Base-by-base conservation (phyloP, 768 basidiomycete genomes). In the Clathrus columnatus region DNA sequence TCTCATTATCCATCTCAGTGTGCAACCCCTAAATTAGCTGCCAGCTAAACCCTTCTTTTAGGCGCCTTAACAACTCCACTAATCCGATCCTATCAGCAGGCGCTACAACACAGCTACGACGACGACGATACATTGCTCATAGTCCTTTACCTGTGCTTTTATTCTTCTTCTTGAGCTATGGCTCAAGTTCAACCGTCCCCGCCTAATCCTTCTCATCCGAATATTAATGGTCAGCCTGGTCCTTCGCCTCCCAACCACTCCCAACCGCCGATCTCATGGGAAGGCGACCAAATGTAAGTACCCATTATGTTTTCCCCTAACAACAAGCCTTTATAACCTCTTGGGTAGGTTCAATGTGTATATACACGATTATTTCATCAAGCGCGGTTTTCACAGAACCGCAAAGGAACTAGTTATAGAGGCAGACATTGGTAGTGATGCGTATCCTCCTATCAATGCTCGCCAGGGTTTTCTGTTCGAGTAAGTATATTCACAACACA, bases 401-500 rank as follows among this genome's bases (percentile, higher is more conserved):
- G 87, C 87, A 10, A 72, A 68, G 29, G 81, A 87, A 63, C 78
- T 91, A 44, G 69, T 80, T 61, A 42, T 44, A 14, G 88, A 91
- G 64, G 87, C 87, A 0, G 82, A 84, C 0, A 77, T 89, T 27
- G 68, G 80, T 0, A 63, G 70, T 2, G 82, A 86, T 52, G 73
- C 84, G 1, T 68, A 72, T 1, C 88, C 88, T 0, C 88, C 88
- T 57, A 91, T 91, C 68, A 83, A 90, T 65, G 88, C 88, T 20
- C 80, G 80, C 55, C 87, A 91, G 67, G 88, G 88, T 51, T 75
- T 91, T 59, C 73, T 91, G 42, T 91, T 88, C 71, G 88, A 91
- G 86, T 88, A 63, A 50, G 85, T 74, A 14, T 54, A 57, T 51
- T 44, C 57, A 48, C 45, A 45, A 7, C 8, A 16, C 57, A 51